Conservation (phyloP, 495 filamentous ascomycete species). For the Oidiodendron maius region DNA sequence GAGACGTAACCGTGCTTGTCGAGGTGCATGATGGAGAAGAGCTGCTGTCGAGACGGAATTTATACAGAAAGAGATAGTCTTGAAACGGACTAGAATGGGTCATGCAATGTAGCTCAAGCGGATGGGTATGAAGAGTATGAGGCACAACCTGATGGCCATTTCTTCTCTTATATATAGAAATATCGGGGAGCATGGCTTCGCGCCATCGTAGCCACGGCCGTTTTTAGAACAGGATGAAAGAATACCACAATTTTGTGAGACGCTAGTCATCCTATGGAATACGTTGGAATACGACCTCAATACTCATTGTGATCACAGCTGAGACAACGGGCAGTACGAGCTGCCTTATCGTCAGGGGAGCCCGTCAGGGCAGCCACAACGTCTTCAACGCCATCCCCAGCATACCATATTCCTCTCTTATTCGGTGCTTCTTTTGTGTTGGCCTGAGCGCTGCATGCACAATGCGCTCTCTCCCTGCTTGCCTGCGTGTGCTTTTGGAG, state of each 20-base stretch:
- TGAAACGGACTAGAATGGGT: not conserved
- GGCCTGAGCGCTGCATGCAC: too few relatives aligned
- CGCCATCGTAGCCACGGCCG: not conserved
- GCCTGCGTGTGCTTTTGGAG: too few relatives aligned
- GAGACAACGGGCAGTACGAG: too few relatives aligned
- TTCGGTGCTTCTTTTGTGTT: too few relatives aligned
- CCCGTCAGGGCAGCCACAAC: too few relatives aligned
- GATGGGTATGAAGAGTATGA: not conserved
- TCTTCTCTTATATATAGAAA: slow-evolving; percentile 4
- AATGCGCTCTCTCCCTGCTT: too few relatives aligned
- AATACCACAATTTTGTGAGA: not conserved
- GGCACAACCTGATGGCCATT: slow-evolving; percentile 1
- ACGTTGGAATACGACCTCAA: not conserved
- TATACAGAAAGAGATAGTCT: not conserved
- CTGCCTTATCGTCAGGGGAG: too few relatives aligned
- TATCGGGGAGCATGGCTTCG: not conserved
- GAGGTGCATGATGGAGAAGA: slow-evolving; percentile 5
- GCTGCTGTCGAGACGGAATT: not conserved
- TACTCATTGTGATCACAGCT: too few relatives aligned
- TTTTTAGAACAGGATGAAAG: slow-evolving; percentile 4
- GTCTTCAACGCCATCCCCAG: too few relatives aligned
- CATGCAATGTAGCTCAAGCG: not conserved
- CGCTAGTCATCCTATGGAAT: not conserved
- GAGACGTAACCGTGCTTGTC: slow-evolving; percentile 9
- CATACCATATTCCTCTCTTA: too few relatives aligned